Evolutionary conservation across 1,284 basidiomycete species (phyloP).

Genomic region (Leccinum cinnamomeum): DNA sequence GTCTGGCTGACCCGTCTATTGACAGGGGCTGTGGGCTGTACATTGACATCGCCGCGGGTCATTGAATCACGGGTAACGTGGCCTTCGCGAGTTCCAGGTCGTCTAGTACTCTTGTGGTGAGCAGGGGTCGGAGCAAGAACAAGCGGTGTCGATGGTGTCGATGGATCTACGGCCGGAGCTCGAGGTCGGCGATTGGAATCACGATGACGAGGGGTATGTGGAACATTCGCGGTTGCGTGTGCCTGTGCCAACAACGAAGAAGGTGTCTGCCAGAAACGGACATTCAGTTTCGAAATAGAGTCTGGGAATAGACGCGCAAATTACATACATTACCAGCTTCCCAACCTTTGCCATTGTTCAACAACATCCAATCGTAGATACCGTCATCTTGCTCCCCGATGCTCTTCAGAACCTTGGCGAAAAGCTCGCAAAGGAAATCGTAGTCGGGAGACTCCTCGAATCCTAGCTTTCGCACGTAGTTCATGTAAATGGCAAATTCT

Average conservation of each 20-base stretch:
- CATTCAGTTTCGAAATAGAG: conserved; percentile 12
- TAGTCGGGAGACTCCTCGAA: conserved; percentile 98
- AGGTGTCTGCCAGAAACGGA: conserved; percentile 38
- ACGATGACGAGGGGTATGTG: conserved; percentile 55
- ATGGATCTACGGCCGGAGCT: conserved; percentile 41
- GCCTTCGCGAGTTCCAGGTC: conserved; percentile 45
- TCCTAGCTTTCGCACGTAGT: conserved; percentile 93
- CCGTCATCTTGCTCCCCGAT: conserved; percentile 90
- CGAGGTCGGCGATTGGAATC: conserved; percentile 57
- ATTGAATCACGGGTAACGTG: conserved; percentile 44
- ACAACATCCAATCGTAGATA: conserved; percentile 95
- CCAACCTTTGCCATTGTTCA: conserved; percentile 89
- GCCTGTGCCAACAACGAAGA: conserved; percentile 50
- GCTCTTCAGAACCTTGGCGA: conserved; percentile 90
- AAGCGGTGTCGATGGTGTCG: conserved; percentile 53
- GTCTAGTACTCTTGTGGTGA: conserved; percentile 57
- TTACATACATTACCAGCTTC: conserved; percentile 71
- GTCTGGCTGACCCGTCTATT: conserved; percentile 66
- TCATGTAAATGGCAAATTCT: conserved; percentile 97
- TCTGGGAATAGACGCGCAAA: conserved; percentile 7
- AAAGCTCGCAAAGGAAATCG: conserved; percentile 94
- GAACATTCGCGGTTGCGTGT: conserved; percentile 49
- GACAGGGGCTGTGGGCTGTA: conserved; percentile 60
- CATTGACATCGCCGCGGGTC: conserved; percentile 51
- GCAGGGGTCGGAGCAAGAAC: conserved; percentile 63